phyloP scores from a whole-genome alignment of 2,329 filamentous ascomycete species.

The Chaetomium olivaceum region DNA sequence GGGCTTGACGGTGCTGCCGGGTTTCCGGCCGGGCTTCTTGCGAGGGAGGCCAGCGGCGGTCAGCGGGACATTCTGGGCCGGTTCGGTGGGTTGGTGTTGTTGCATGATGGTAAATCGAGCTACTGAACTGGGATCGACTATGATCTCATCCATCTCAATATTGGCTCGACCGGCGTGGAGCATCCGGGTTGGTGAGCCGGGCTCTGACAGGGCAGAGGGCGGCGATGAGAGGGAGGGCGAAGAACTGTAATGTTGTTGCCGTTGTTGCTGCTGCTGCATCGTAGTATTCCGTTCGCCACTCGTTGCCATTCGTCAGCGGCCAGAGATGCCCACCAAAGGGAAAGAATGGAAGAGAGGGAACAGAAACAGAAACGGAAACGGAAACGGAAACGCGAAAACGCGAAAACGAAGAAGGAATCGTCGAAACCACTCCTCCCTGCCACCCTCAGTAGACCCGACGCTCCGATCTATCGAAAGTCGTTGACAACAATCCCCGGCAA shows the following conservation, averaged over 20 bases:
- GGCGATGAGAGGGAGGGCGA: slow-evolving; percentile 55
- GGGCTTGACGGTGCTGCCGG: slow-evolving; percentile 50
- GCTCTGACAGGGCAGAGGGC: slow-evolving; percentile 53
- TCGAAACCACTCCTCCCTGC: background rate
- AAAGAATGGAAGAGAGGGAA: background rate
- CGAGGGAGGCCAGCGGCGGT: slow-evolving; percentile 60
- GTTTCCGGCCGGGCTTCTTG: slow-evolving; percentile 67
- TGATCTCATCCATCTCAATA: slow-evolving; percentile 52
- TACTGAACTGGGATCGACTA: slow-evolving; percentile 46
- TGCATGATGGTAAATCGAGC: slow-evolving; percentile 39
- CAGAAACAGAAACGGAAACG: background rate
- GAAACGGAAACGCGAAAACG: background rate
- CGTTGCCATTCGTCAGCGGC: slow-evolving; percentile 23
- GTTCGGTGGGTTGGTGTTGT: slow-evolving; percentile 37
- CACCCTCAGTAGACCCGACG: background rate
- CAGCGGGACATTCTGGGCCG: slow-evolving; percentile 47
- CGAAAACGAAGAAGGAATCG: background rate
- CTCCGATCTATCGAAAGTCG: background rate
- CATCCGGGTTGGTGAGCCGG: slow-evolving; percentile 47
- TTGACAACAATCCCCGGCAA: background rate
- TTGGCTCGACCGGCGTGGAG: slow-evolving; percentile 39
- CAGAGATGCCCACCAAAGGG: background rate
- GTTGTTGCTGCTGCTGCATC: slow-evolving; percentile 41
- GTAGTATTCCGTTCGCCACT: slow-evolving; percentile 34
- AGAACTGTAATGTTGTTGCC: slow-evolving; percentile 45